phyloP scores from a whole-genome alignment of 371 early-diverging fungal genomes.

The Mortierella sp. region DNA sequence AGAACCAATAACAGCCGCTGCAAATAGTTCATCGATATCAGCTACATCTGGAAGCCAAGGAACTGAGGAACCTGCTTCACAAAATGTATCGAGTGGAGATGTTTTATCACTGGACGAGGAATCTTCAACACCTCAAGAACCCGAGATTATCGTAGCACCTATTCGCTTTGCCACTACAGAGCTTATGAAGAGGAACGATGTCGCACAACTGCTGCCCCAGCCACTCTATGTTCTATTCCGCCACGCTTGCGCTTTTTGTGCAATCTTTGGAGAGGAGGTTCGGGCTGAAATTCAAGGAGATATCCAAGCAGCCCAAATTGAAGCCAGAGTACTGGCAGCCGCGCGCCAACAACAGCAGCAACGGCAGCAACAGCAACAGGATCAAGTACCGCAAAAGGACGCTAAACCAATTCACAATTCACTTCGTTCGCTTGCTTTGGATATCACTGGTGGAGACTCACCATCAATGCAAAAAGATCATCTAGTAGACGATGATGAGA shows the following conservation, averaged over 20 bases:
- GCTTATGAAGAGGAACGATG: constrained; percentile 31
- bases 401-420: constrained; percentile 9
- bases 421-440: neutral
- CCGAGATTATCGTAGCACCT: constrained; percentile 14
- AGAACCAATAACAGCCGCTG: constrained; percentile 10
- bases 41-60: neutral
- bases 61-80: neutral
- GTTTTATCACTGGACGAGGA: neutral
- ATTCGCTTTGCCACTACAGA: constrained; percentile 31
- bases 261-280: constrained; percentile 44
- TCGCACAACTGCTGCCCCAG: constrained; percentile 34
- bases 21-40: neutral
- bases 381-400: neutral
- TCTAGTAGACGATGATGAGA: constrained; percentile 26
- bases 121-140: neutral
- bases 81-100: neutral
- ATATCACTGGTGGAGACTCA: constrained; percentile 8
- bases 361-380: neutral
- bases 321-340: constrained; percentile 12
- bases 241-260: constrained; percentile 41
- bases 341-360: constrained; percentile 5
- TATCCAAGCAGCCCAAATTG: constrained; percentile 29
- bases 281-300: constrained; percentile 44
- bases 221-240: constrained; percentile 48
- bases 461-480: constrained; percentile 28